These are phyloP conservation scores for Russula olivacea DNA, from an alignment of 768 basidiomycete genomes.

Conservation along the genomic window DNA sequence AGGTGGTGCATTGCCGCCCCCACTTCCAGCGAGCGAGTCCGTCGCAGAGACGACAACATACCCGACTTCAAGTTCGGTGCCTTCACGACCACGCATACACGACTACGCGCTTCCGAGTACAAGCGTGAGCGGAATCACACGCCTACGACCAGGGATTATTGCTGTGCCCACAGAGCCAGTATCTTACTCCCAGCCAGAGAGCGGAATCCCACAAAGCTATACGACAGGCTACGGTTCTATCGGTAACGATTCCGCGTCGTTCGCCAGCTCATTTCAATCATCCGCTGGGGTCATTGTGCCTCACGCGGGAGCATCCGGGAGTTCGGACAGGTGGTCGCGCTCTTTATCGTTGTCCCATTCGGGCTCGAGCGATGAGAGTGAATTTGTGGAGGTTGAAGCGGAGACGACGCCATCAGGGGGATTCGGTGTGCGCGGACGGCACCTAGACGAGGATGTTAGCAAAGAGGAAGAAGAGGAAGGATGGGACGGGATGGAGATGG, in stretches of 20 bases:
- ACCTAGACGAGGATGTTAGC: conserved; percentile 38
- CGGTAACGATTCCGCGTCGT: conserved; percentile 33
- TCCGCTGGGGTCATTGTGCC: conserved; percentile 11
- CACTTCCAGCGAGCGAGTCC: conserved; percentile 26
- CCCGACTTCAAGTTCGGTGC: conserved; percentile 50
- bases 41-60: conserved; percentile 25
- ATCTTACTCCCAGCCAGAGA: conserved; percentile 4
- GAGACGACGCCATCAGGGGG: conserved; percentile 16
- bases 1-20: conserved; percentile 59
- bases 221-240: conserved; percentile 35
- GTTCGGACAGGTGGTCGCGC: conserved; percentile 36
- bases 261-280: conserved; percentile 23
- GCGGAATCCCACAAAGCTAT: conserved; percentile 1
- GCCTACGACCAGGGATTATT: conserved; percentile 54
- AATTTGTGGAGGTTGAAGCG: conserved; percentile 26
- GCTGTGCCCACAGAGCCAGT: conserved; percentile 33
- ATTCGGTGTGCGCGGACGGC: conserved; percentile 29
- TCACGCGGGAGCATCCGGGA: conserved; percentile 22
- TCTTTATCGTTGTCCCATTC: conserved; percentile 29
- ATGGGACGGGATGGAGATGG: conserved; percentile 54
- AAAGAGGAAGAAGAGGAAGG: conserved; percentile 43
- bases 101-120: conserved; percentile 51
- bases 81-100: conserved; percentile 57
- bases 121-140: conserved; percentile 42
- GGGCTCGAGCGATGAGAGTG: conserved; percentile 34